Percentiles rank a stretch among this genome's conserved stretches.
Conservation (phyloP, 495 filamentous ascomycete genomes). For the Trichocladium uniseriatum region DNA sequence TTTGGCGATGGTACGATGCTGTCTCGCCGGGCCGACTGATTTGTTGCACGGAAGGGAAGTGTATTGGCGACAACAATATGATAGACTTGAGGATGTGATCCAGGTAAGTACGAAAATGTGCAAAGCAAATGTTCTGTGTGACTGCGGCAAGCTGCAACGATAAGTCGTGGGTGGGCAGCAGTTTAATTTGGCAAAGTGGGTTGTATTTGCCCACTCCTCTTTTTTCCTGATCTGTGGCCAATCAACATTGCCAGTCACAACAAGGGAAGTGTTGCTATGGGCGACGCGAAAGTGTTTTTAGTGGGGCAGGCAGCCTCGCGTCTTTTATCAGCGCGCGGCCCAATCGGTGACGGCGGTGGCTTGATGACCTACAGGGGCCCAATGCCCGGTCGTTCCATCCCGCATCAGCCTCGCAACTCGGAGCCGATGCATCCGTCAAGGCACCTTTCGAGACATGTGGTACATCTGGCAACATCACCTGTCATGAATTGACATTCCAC, state of each 20-base stretch:
- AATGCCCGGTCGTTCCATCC: not conserved
- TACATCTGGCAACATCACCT: slow-evolving; percentile 13
- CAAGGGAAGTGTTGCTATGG: slow-evolving; percentile 11
- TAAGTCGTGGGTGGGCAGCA: not conserved
- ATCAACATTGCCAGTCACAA: not conserved
- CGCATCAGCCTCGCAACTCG: slow-evolving; percentile 5
- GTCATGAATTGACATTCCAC: no score
- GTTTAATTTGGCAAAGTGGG: slow-evolving; percentile 6
- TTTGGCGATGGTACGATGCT: not conserved
- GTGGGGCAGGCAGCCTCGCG: not conserved
- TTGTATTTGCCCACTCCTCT: slow-evolving; percentile 5
- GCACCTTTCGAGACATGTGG: not conserved
- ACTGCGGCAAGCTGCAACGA: not conserved
- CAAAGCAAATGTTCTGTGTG: not conserved
- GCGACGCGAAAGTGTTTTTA: slow-evolving; percentile 9
- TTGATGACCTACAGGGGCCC: not conserved
- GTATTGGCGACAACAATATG: no score
- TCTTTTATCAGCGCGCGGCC: not conserved
- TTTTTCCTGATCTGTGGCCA: not conserved
- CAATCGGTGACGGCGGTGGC: slow-evolving; percentile 3
- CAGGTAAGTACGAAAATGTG: no score
- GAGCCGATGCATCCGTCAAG: slow-evolving; percentile 6
- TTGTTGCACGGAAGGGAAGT: no score
- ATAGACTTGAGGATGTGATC: no score
- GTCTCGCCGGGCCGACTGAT: not conserved